phyloP scores from a whole-genome alignment of 2,329 filamentous ascomycete species.

The Thelonectria blattea region DNA sequence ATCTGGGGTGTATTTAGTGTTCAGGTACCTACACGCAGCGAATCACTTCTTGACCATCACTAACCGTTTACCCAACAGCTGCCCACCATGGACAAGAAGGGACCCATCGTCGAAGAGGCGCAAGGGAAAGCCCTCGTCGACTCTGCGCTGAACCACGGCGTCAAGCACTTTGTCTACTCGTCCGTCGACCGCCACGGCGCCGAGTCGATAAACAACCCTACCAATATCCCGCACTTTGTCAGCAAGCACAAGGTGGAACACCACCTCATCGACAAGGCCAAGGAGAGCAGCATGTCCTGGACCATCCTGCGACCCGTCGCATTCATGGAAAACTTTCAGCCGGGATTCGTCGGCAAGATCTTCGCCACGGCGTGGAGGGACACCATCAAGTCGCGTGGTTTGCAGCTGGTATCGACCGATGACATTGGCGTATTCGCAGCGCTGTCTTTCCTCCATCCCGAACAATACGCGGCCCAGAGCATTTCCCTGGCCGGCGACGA shows the following conservation, averaged over 20 bases:
- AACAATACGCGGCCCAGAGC: constrained; percentile 39
- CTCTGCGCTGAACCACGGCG: constrained; percentile 57
- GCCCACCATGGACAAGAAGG: constrained; percentile 22
- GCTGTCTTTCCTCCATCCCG: constrained; percentile 42
- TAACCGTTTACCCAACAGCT: constrained; percentile 3
- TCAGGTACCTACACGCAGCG: constrained; percentile 48
- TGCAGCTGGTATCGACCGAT: constrained; percentile 29
- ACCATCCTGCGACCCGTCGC: constrained; percentile 47
- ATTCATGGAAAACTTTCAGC: constrained; percentile 49
- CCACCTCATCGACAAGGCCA: constrained; percentile 56
- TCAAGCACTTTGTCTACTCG: constrained; percentile 65
- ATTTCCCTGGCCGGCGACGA: constrained; percentile 51
- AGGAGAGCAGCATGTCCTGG: constrained; percentile 41
- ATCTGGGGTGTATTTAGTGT: constrained; percentile 69
- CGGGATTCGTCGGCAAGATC: constrained; percentile 40
- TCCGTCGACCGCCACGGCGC: constrained; percentile 66
- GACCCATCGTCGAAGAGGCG: constrained; percentile 23
- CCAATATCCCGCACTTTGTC: constrained; percentile 64
- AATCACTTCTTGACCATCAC: not conserved
- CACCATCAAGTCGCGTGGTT: constrained; percentile 36
- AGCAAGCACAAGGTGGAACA: constrained; percentile 66
- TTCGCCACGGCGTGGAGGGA: constrained; percentile 43
- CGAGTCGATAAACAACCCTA: constrained; percentile 56
- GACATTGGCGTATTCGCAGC: constrained; percentile 51
- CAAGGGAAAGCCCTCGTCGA: constrained; percentile 65